Percentiles rank a stretch among this genome's conserved stretches.
Evolutionary conservation across 768 basidiomycete species (phyloP).

Genomic region (Fibroporia radiculosa): DNA sequence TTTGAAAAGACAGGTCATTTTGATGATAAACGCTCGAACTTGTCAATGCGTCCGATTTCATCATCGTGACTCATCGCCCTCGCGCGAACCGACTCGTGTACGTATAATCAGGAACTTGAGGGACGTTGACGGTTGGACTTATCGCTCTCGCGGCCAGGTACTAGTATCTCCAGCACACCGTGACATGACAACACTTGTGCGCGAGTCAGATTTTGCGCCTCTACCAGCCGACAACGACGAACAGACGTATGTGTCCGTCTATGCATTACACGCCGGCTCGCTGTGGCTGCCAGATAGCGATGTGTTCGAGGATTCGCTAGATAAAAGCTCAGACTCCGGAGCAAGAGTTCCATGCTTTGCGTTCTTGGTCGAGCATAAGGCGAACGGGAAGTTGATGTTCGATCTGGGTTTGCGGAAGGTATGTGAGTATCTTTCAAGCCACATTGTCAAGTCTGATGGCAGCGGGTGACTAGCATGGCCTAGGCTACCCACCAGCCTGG

Average conservation of each 20-base stretch:
- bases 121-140: too few relatives aligned
- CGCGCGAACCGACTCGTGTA: too few relatives aligned
- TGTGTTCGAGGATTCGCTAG: conserved; percentile 3
- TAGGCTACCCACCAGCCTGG: conserved; percentile 4
- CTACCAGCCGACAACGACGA: too few relatives aligned
- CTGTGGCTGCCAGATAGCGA: not conserved
- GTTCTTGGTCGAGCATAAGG: not conserved
- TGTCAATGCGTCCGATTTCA: too few relatives aligned
- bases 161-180: too few relatives aligned
- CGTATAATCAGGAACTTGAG: too few relatives aligned
- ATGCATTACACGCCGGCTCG: conserved; percentile 3
- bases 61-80: too few relatives aligned
- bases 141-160: too few relatives aligned
- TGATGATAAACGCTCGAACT: too few relatives aligned
- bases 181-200: too few relatives aligned
- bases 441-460: not conserved
- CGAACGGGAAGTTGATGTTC: conserved; percentile 1
- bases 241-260: conserved; percentile 1
- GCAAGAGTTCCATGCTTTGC: conserved; percentile 1
- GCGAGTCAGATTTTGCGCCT: too few relatives aligned
- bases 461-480: not conserved
- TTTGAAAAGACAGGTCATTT: too few relatives aligned
- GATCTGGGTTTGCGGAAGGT: conserved; percentile 5
- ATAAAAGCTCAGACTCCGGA: not conserved
- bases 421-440: not conserved